Percentiles rank a stretch among this genome's conserved stretches.
Conservation (phyloP, 768 basidiomycete species). For the Russula sp. region DNA sequence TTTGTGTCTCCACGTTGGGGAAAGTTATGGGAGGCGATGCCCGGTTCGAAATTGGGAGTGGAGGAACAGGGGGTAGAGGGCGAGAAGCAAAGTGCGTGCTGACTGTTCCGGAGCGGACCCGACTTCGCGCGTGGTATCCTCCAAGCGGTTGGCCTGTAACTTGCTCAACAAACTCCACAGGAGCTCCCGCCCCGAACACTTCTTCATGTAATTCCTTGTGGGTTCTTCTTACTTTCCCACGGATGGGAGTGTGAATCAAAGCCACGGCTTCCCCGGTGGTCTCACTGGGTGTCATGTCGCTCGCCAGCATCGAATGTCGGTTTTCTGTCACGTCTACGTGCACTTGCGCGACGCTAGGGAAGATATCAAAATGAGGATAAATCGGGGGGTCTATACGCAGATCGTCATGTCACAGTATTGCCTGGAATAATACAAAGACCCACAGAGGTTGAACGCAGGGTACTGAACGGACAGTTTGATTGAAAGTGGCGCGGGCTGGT, state of each 20-base stretch:
- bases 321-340: neutral
- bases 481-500: neutral
- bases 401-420: neutral
- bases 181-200: neutral
- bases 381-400: constrained; percentile 24
- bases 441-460: constrained; percentile 28
- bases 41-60: constrained; percentile 11
- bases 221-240: neutral
- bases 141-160: neutral
- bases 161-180: neutral
- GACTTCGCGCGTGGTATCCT: constrained; percentile 1
- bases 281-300: neutral
- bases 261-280: neutral
- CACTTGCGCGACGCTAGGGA: constrained; percentile 11
- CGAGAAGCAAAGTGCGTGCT: constrained; percentile 10
- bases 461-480: constrained; percentile 19
- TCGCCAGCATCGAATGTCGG: neutral
- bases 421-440: neutral
- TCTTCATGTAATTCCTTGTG: constrained; percentile 15
- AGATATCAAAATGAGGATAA: constrained; percentile 29
- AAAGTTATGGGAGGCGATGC: neutral
- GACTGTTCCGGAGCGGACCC: constrained; percentile 24
- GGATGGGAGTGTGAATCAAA: neutral
- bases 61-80: constrained; percentile 24
- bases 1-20: neutral